Evolutionary conservation across 257 asterid genomes (phyloP).

Genomic region (Orobanche coerulescens): DNA sequence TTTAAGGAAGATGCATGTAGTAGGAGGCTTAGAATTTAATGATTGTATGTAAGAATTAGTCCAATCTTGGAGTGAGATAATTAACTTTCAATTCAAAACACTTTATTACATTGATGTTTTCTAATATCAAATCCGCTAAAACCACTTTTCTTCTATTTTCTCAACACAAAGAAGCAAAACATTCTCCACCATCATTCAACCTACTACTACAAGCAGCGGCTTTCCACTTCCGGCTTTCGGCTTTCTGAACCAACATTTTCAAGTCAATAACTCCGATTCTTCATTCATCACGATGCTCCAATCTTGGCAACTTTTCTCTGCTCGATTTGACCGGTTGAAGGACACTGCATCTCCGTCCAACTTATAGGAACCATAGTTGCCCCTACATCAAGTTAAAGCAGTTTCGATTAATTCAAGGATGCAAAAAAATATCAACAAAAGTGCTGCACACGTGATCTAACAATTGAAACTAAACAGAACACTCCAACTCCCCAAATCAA

Average conservation of each 20-base stretch:
- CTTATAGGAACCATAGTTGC: constrained; percentile 83
- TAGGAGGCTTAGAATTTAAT: no score
- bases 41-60: no score
- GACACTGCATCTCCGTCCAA: constrained; percentile 99
- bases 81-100: no score
- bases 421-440: background rate
- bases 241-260: background rate
- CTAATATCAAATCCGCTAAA: background rate
- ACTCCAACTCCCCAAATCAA: background rate
- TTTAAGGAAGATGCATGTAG: no score
- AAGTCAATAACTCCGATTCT: background rate
- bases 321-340: constrained; percentile 75
- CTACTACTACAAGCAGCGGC: background rate
- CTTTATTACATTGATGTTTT: background rate
- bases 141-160: background rate
- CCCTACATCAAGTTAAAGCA: constrained; percentile 35
- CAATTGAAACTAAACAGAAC: constrained; percentile 1
- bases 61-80: no score
- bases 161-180: no score
- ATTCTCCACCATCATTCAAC: background rate
- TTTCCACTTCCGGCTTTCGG: no score
- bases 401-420: background rate
- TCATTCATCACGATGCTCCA: constrained; percentile 34
- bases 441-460: background rate
- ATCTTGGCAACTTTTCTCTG: constrained; percentile 81